Evolutionary conservation across 1,284 basidiomycete genomes (phyloP), one percentile per base, ranked within the genome.

Genomic region (Ceratobasidium sp.): DNA sequence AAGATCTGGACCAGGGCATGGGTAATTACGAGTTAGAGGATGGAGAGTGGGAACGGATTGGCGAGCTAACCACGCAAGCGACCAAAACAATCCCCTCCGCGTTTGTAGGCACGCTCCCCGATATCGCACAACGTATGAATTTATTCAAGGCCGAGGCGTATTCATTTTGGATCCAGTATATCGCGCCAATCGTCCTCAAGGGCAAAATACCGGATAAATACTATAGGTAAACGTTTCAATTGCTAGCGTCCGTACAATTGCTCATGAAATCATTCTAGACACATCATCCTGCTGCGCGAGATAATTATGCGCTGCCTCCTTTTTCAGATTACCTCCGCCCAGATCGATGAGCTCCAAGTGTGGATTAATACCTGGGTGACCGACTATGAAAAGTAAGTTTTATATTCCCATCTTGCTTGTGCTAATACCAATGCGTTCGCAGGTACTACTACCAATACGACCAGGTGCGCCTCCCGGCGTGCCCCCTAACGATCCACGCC

Each of bases 361-460:
- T 29, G 75, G 13, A 78, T 81, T 43, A 75, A 78, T 31, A 34
- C 64, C 0, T 82, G 81, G 81, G 80, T 81, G 9, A 24, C 69
- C 29, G 46, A 78, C 5, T 82, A 80, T 75, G 80, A 82, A 79
- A 66, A 74, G 86, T 86, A 69, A 7, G 74, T 27, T 6, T 11
- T 16, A 22, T 22, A 63, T 48, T 77, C 8, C 8, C 4, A 39
- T 4, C 8, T 39, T 9, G 9, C 37, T 39, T 9, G 8, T 39
- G 9, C 8, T 39, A 8, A 39, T 11, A 39, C 9, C 8, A 22
- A 22, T 7, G 8, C 4, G 16, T 48, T 53, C 14, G 4, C 16
- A 85, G 84, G 29, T 68, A 82, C 0, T 86, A 85, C 74, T 86
- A 85, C 64, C 83, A 84, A 74, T 63, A 81, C 65, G 27, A 79